phyloP scores from a whole-genome alignment of 305 asterid species.

The Coffea humblotiana region DNA sequence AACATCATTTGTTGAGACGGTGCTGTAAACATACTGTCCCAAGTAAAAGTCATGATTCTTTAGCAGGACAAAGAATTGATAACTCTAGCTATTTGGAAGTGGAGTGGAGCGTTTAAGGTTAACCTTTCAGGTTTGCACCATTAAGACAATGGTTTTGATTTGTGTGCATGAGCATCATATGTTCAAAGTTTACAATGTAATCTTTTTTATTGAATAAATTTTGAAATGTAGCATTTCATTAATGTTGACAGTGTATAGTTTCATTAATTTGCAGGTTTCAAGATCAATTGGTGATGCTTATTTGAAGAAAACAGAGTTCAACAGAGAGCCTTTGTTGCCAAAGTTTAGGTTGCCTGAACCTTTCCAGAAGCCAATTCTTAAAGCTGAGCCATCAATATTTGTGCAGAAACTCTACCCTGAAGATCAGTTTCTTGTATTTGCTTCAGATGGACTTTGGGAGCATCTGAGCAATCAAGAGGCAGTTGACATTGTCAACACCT shows the following conservation, averaged over 20 bases:
- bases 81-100: neutral
- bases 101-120: neutral
- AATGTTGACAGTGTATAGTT: neutral
- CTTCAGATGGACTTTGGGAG: constrained; percentile 87
- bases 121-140: neutral
- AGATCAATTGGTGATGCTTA: constrained; percentile 85
- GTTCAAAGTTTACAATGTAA: neutral
- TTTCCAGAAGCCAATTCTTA: constrained; percentile 59
- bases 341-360: constrained; percentile 61
- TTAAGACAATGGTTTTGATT: neutral
- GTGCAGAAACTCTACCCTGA: constrained; percentile 56
- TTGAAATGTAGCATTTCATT: neutral
- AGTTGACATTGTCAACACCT: constrained; percentile 58
- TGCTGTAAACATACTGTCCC: neutral
- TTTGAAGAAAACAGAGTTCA: constrained; percentile 68
- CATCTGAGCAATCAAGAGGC: constrained; percentile 77
- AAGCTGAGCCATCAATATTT: constrained; percentile 64
- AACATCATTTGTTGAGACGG: neutral
- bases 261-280: constrained; percentile 47
- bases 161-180: neutral
- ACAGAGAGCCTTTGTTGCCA: constrained; percentile 57
- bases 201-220: neutral
- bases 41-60: neutral
- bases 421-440: constrained; percentile 74
- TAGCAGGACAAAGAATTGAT: neutral